phyloP scores from a whole-genome alignment of 2,329 filamentous ascomycete species.

The Penicillium sp. region DNA sequence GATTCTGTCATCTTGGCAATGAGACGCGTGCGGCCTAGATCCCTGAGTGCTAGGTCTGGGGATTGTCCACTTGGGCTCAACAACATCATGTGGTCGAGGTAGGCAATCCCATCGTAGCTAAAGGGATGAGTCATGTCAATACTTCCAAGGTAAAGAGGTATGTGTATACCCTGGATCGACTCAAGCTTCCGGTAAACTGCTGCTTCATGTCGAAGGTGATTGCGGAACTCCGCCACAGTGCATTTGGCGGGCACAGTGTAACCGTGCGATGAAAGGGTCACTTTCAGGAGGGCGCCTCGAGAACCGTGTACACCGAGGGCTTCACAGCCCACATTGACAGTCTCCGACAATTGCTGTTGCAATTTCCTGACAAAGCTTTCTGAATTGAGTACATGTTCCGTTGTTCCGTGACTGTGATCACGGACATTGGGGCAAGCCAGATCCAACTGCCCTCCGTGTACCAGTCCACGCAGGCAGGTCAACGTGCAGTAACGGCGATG shows the following conservation, averaged over 20 bases:
- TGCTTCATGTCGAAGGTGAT: slow-evolving; percentile 15
- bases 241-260: slow-evolving; percentile 27
- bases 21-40: slow-evolving; percentile 3
- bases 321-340: slow-evolving; percentile 14
- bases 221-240: slow-evolving; percentile 13
- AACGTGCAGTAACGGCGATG: slow-evolving; percentile 8
- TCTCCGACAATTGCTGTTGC: slow-evolving; percentile 4
- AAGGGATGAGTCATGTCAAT: slow-evolving; percentile 16
- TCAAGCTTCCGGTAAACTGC: slow-evolving; percentile 17
- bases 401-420: slow-evolving; percentile 9
- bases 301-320: slow-evolving; percentile 20
- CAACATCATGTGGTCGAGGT: slow-evolving; percentile 17
- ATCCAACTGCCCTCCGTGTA: slow-evolving; percentile 8
- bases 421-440: slow-evolving; percentile 7
- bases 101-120: slow-evolving; percentile 18
- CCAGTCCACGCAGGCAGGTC: slow-evolving; percentile 5
- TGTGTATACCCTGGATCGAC: slow-evolving; percentile 18
- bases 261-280: slow-evolving; percentile 22
- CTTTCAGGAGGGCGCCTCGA: slow-evolving; percentile 23
- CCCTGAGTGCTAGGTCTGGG: slow-evolving; percentile 8
- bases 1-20: slow-evolving; percentile 13
- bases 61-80: slow-evolving; percentile 15
- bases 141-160: slow-evolving; percentile 21
- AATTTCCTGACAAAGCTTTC: slow-evolving; percentile 1
- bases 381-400: slow-evolving; percentile 2